Conservation (phyloP, 2,329 filamentous ascomycete genomes). For the Hypoxylon sp. region DNA sequence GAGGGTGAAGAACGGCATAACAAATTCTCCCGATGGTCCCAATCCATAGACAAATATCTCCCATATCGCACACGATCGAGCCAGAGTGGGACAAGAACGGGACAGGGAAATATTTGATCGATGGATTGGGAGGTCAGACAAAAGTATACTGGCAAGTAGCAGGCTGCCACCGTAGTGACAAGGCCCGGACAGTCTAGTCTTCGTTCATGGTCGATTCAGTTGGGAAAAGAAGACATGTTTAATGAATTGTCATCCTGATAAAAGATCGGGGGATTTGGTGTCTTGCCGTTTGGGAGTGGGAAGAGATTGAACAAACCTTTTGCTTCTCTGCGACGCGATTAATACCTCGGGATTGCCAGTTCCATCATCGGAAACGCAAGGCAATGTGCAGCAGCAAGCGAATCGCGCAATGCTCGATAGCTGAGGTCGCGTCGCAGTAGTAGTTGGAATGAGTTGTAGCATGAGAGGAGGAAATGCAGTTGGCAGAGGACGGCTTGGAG, state of each 20-base stretch:
- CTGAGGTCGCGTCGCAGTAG: background rate
- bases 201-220: conserved; percentile 91
- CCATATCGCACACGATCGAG: background rate
- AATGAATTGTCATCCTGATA: conserved; percentile 75
- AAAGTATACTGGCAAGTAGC: conserved; percentile 92
- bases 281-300: conserved; percentile 13
- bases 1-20: background rate
- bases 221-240: conserved; percentile 85
- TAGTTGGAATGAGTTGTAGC: conserved; percentile 6
- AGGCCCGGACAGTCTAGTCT: conserved; percentile 73
- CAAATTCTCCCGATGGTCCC: background rate
- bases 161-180: conserved; percentile 69
- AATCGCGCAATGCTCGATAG: background rate
- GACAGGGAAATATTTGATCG: conserved; percentile 6
- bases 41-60: background rate
- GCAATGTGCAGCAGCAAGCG: background rate
- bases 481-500: conserved; percentile 40
- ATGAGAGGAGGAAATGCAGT: conserved; percentile 34
- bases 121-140: conserved; percentile 70
- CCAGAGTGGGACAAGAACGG: background rate
- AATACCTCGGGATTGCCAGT: background rate
- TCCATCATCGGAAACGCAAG: background rate
- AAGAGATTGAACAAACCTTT: conserved; percentile 29
- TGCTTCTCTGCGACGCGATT: background rate
- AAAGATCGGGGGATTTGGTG: conserved; percentile 54